These are phyloP conservation scores for Curvularia hawaiiensis DNA, from an alignment of 2,329 filamentous ascomycete species.

Conservation along the genomic window DNA sequence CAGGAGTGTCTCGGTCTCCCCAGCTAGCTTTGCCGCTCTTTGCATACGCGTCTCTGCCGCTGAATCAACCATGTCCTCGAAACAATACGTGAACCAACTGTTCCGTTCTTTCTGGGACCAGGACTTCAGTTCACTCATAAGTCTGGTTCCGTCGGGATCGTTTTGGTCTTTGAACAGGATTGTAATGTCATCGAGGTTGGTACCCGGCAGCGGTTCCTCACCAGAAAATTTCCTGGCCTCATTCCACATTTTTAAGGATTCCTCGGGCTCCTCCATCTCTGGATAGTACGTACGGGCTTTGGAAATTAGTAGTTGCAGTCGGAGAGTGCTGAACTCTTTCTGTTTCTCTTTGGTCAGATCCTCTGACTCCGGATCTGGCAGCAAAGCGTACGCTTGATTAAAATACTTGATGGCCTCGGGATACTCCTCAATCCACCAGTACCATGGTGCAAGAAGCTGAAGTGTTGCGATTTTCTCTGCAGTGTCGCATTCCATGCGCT, in stretches of 20 bases:
- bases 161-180: neutral
- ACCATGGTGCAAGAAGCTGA: neutral
- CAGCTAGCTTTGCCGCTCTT: neutral
- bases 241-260: neutral
- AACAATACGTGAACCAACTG: slow-evolving; percentile 1
- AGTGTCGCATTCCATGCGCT: neutral
- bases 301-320: neutral
- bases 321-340: neutral
- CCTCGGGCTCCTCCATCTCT: neutral
- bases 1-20: neutral
- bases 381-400: slow-evolving; percentile 1
- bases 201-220: neutral
- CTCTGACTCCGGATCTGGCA: neutral
- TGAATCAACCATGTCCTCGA: neutral
- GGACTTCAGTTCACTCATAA: neutral
- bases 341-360: neutral
- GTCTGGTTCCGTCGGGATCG: neutral
- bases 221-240: neutral
- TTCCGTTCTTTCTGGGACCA: slow-evolving; percentile 4
- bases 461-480: neutral
- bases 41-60: neutral
- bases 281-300: neutral
- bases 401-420: neutral
- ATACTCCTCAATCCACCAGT: neutral
- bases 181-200: neutral